phyloP scores from a whole-genome alignment of 2,329 filamentous ascomycete genomes.

The Beauveria brongniartii region DNA sequence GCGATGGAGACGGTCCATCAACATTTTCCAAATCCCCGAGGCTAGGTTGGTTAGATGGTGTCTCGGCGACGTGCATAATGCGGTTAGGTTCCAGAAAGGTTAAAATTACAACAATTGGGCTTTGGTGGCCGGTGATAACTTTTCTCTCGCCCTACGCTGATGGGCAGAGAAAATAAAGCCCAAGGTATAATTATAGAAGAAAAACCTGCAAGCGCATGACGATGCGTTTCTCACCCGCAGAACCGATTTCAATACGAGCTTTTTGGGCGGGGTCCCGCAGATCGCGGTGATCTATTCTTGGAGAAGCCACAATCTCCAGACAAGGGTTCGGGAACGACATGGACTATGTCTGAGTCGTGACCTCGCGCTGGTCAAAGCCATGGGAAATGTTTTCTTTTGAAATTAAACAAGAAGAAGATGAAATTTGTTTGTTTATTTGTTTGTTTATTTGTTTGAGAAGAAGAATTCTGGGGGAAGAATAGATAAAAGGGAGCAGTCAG shows the following conservation, averaged over 20 bases:
- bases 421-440: no score
- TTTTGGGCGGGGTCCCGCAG: conserved; percentile 1
- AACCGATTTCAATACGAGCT: conserved; percentile 2
- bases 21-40: no score
- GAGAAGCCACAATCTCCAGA: neutral
- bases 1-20: neutral
- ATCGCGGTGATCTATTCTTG: conserved; percentile 9
- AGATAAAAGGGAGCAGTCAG: no score
- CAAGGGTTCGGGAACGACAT: neutral
- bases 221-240: neutral
- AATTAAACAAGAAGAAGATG: no score
- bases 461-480: no score
- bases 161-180: neutral
- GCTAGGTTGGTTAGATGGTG: neutral
- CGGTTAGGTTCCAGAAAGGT: no score
- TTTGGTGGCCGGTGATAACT: neutral
- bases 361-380: neutral
- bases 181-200: neutral
- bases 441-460: no score
- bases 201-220: neutral
- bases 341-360: neutral
- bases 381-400: neutral
- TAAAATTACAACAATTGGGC: no score
- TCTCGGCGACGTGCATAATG: neutral
- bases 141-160: neutral